Base-by-base conservation (phyloP, 139 green algal species). In the Desmodesmus armatus region DNA sequence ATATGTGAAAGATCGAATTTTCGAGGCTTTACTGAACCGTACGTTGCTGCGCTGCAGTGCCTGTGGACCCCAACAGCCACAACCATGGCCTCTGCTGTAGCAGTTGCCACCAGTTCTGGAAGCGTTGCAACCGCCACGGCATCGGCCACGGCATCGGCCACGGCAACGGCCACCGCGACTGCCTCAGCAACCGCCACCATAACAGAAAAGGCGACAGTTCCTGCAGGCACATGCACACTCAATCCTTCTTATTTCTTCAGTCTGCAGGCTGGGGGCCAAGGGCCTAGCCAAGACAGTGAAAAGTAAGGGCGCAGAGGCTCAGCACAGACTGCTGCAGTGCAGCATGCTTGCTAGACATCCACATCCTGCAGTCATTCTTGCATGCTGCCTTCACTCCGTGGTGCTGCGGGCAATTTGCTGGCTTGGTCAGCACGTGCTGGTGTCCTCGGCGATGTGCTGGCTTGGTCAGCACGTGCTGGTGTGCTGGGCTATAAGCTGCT, bases 231-330 rank as follows among this genome's bases (percentile, higher is more conserved):
- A 23, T 84, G 40, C 58, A 41, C 74, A 17, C 33, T 81, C 33
- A 84, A 84, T 43, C 60, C 77, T 2, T 84, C 77, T 5, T 84
- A 74, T 19, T 67, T 84, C 77, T 84, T 84, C 60, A 73, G 53
- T 35, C n/a, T 84, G 13, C 58, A 58, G 15, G 29, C 63, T n/a
- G n/a, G n/a, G n/a, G n/a, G n/a, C n/a, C n/a, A n/a, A 37, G 25
- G 41, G 1, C 71, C 71, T 2, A 37, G 40, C n/a, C 37, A 37
- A 25, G 71, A 60, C 27, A 60, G 41, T n/a, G 71, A 79, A 37
- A 79, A 25, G 71, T 79, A 41, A 79, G 71, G n/a, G 35, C 23
- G 25, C 21, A n/a, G 6, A 60, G 35, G 41, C 11, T 25, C 41
- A n/a, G n/a, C n/a, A n/a, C n/a, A n/a, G n/a, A n/a, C n/a, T n/a